These are phyloP conservation scores for Ogataea chonburiensis DNA, from an alignment of 805 yeast genomes.

Conservation along the genomic window DNA sequence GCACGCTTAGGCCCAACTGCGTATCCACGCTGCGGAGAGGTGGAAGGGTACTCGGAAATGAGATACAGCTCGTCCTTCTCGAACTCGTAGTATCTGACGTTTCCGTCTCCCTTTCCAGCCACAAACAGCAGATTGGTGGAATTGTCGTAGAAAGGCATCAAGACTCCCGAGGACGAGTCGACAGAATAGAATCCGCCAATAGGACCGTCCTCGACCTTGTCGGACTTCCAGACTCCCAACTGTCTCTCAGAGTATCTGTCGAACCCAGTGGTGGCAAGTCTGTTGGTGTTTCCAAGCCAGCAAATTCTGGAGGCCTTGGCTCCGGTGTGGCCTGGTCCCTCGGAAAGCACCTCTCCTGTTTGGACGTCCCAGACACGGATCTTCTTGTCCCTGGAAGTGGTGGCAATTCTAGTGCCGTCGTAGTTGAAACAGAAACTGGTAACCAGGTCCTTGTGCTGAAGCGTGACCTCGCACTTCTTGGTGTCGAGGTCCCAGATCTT, in stretches of 20 bases:
- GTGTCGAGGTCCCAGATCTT: constrained; percentile 86
- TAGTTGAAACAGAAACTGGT: constrained; percentile 91
- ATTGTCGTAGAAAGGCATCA: constrained; percentile 88
- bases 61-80: constrained; percentile 80
- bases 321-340: constrained; percentile 89
- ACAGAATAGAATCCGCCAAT: constrained; percentile 84
- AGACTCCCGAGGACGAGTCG: constrained; percentile 89
- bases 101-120: constrained; percentile 98
- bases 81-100: constrained; percentile 89
- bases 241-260: constrained; percentile 92
- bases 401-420: constrained; percentile 83
- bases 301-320: constrained; percentile 86
- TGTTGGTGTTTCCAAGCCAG: constrained; percentile 86
- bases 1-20: constrained; percentile 83
- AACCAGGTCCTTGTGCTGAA: constrained; percentile 86
- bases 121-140: constrained; percentile 76
- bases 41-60: constrained; percentile 84
- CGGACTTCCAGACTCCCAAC: constrained; percentile 88
- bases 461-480: constrained; percentile 66
- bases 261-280: constrained; percentile 92
- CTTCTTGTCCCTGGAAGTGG: constrained; percentile 87
- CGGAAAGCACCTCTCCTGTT: constrained; percentile 67
- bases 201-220: constrained; percentile 73
- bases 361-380: constrained; percentile 91
- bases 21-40: constrained; percentile 94